Base-by-base conservation (phyloP, 2,329 filamentous ascomycete species). In the Orbilia blumenaviensis region DNA sequence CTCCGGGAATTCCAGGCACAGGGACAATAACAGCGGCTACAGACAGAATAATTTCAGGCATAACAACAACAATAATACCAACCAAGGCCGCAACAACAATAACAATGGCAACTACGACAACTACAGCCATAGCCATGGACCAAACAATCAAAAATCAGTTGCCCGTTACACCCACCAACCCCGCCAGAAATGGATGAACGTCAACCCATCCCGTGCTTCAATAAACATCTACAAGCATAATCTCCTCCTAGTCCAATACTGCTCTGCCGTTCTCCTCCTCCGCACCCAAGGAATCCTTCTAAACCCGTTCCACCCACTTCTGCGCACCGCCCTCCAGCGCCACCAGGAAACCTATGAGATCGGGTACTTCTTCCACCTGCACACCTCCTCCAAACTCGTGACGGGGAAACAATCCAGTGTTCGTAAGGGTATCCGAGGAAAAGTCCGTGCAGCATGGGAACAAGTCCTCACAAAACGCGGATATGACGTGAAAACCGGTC, bases 291-390 rank as follows among this genome's bases (percentile, higher is more conserved):
- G 38, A 25, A 56, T 76, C 34, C 72, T 76, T 9, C 23, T 76
- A 3, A 76, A 76, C 58, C 72, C 72, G 1, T 76, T 76, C 64
- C 72, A 76, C 18, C 72, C 72, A 23, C 72, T 76, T 6, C 64
- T 76, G 9, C 72, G 72, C 5, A 42, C 46, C 18, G 66, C 72
- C 5, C 64, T 76, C 16, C 46, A 60, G 25, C 54, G 48, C 4
- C 72, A 76, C 44, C 48, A 68, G 23, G 72, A 76, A 34, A 69
- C 58, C n/a, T 46, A 69, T 50, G 64, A 69, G 8, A 64, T 66
- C 7, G 72, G 72, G 6, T 76, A 69, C 41, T 76, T 69, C 25
- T 64, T 76, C 48, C 72, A 76, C 64, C 34, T 76, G 12, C 72
- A 76, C 50, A 76, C 72, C 0, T 76, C 72, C n/a, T 76, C 72